phyloP scores from a whole-genome alignment of 345 rosid species.

The Salix dunnii region DNA sequence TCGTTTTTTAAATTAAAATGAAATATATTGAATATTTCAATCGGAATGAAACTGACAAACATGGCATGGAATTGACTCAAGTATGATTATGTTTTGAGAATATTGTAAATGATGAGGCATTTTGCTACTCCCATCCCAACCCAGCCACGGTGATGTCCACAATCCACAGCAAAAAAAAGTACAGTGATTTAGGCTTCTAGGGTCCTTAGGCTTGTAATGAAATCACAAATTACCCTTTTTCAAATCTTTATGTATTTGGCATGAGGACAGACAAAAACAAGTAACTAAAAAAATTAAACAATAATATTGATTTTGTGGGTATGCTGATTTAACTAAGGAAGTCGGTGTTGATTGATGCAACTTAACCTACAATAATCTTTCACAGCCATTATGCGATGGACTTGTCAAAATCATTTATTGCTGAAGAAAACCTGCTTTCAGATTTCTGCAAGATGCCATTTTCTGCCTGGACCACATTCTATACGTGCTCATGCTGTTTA shows the following conservation, averaged over 20 bases:
- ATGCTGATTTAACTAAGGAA: slow-evolving; percentile 23
- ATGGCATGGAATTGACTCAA: slow-evolving; percentile 18
- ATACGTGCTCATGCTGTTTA: background rate
- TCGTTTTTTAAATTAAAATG: too few species aligned
- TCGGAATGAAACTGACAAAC: too few species aligned
- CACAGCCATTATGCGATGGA: background rate
- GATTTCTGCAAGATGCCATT: background rate
- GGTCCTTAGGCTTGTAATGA: slow-evolving; percentile 30
- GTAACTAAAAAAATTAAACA: slow-evolving; percentile 16
- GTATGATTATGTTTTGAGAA: slow-evolving; percentile 32
- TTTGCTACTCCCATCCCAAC: slow-evolving; percentile 71
- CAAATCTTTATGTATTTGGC: background rate
- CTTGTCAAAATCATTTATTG: slow-evolving; percentile 6
- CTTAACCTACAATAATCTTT: slow-evolving; percentile 10
- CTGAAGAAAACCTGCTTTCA: background rate
- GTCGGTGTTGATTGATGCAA: slow-evolving; percentile 40
- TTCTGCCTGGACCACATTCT: slow-evolving; percentile 12
- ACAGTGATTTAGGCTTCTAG: slow-evolving; percentile 18
- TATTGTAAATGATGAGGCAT: slow-evolving; percentile 34
- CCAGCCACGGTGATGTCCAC: slow-evolving; percentile 29
- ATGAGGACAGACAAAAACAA: slow-evolving; percentile 1
- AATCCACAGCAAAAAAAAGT: slow-evolving; percentile 17
- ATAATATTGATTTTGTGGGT: slow-evolving; percentile 25
- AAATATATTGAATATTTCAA: too few species aligned
- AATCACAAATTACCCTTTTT: slow-evolving; percentile 9